A percentile compares a stretch with the other conserved stretches of the same genome.
Evolutionary conservation across 2,329 filamentous ascomycete species (phyloP).

Genomic region (Beauveria caledonica): DNA sequence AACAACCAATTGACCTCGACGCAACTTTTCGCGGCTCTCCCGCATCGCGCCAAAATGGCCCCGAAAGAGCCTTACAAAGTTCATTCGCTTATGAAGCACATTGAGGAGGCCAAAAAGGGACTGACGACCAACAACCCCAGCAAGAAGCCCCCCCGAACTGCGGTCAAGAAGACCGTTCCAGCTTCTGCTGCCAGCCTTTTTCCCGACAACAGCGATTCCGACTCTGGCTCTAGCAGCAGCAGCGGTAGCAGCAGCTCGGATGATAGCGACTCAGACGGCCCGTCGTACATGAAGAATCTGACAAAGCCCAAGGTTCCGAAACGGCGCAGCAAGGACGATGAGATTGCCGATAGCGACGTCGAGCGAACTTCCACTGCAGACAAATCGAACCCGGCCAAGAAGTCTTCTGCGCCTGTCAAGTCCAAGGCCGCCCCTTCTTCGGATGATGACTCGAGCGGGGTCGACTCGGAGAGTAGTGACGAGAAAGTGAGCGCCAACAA

Average conservation of each 20-base stretch:
- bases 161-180: constrained; percentile 22
- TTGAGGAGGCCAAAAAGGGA: constrained; percentile 30
- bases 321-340: constrained; percentile 26
- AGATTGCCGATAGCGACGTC: constrained; percentile 35
- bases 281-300: constrained; percentile 27
- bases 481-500: constrained; percentile 20
- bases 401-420: constrained; percentile 11
- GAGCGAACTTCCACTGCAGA: constrained; percentile 26
- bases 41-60: constrained; percentile 24
- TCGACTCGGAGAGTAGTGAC: constrained; percentile 17
- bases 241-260: constrained; percentile 27
- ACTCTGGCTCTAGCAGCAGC: constrained; percentile 21
- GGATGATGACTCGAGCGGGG: constrained; percentile 10
- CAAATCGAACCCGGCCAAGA: constrained; percentile 12
- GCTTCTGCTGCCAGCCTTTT: constrained; percentile 21
- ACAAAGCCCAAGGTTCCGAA: constrained; percentile 15
- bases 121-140: constrained; percentile 25
- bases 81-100: constrained; percentile 30
- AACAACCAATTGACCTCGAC: constrained; percentile 5
- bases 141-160: constrained; percentile 21
- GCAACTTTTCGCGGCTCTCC: neutral
- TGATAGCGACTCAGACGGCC: constrained; percentile 22
- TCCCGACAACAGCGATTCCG: constrained; percentile 22
- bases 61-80: constrained; percentile 28
- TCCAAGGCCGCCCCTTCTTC: constrained; percentile 12